Conservation (phyloP, 2,329 filamentous ascomycete genomes). For the Alternaria sp. region DNA sequence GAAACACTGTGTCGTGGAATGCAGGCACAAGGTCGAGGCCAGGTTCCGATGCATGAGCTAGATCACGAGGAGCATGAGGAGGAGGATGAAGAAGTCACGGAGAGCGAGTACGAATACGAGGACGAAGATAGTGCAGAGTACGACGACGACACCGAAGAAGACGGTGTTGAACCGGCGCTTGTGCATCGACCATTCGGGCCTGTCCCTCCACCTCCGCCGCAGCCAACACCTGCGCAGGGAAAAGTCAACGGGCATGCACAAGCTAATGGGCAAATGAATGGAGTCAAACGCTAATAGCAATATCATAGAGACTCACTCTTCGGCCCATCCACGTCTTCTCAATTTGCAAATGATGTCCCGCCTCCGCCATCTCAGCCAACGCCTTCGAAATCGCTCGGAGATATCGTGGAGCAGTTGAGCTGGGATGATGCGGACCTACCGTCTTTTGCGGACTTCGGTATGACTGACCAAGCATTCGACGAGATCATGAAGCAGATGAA, state of each 20-base stretch:
- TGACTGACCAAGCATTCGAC: background rate
- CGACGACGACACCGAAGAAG: constrained; percentile 64
- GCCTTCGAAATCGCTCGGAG: background rate
- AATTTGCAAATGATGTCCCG: background rate
- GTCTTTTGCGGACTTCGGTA: background rate
- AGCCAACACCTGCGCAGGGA: constrained; percentile 39
- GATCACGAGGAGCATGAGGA: constrained; percentile 36
- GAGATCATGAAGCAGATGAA: background rate
- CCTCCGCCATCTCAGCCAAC: background rate
- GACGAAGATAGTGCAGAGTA: constrained; percentile 59
- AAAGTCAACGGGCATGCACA: constrained; percentile 48
- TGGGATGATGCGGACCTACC: background rate
- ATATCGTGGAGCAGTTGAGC: background rate
- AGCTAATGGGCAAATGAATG: constrained; percentile 49
- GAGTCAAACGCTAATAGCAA: constrained; percentile 45
- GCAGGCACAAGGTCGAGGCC: constrained; percentile 89
- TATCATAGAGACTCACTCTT: constrained; percentile 17
- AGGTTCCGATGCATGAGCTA: constrained; percentile 60
- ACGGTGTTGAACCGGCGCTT: constrained; percentile 48
- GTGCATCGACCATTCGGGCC: constrained; percentile 46
- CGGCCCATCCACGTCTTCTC: background rate
- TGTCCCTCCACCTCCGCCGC: constrained; percentile 47
- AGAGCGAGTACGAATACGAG: constrained; percentile 51
- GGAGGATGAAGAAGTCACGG: constrained; percentile 63
- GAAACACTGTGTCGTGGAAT: constrained; percentile 95